Conservation (phyloP, 2,329 filamentous ascomycete genomes). For the Colletotrichum incanum region DNA sequence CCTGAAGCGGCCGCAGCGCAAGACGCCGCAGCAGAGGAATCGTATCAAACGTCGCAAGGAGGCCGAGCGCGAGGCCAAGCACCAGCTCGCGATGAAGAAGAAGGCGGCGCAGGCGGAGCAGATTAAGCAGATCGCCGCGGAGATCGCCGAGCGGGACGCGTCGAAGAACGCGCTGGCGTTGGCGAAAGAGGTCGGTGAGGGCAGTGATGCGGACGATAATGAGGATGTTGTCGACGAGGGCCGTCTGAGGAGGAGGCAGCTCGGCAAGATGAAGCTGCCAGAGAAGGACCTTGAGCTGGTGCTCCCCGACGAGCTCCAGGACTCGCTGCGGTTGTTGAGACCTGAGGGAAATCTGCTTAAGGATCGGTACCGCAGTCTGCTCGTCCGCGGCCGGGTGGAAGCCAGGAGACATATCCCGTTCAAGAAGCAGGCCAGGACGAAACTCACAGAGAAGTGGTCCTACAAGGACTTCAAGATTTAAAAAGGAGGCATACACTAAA, state of each 20-base stretch:
- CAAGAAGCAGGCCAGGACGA: conserved; percentile 85
- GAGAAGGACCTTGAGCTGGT: conserved; percentile 87
- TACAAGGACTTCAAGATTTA: conserved; percentile 88
- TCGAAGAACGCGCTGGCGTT: conserved; percentile 56
- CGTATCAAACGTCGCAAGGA: conserved; percentile 91
- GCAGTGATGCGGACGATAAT: conserved; percentile 62
- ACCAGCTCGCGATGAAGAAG: conserved; percentile 82
- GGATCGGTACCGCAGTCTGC: conserved; percentile 90
- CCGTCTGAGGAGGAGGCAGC: conserved; percentile 78
- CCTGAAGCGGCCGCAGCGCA: conserved; percentile 82
- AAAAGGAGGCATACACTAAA: background rate
- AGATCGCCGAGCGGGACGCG: conserved; percentile 72
- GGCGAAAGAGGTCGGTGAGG: conserved; percentile 54
- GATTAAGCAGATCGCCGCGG: conserved; percentile 79
- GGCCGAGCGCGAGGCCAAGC: conserved; percentile 82
- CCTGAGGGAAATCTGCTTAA: conserved; percentile 96
- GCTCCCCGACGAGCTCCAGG: conserved; percentile 85
- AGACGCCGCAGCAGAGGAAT: conserved; percentile 90
- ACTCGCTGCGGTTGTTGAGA: conserved; percentile 86
- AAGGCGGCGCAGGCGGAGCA: conserved; percentile 80
- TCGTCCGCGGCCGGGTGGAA: conserved; percentile 93
- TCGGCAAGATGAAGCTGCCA: conserved; percentile 82
- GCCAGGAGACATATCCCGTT: conserved; percentile 83
- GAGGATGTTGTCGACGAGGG: conserved; percentile 73
- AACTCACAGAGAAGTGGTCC: conserved; percentile 94